Evolutionary conservation across 768 basidiomycete species (phyloP).

Genomic region (Mycena capillaripes): DNA sequence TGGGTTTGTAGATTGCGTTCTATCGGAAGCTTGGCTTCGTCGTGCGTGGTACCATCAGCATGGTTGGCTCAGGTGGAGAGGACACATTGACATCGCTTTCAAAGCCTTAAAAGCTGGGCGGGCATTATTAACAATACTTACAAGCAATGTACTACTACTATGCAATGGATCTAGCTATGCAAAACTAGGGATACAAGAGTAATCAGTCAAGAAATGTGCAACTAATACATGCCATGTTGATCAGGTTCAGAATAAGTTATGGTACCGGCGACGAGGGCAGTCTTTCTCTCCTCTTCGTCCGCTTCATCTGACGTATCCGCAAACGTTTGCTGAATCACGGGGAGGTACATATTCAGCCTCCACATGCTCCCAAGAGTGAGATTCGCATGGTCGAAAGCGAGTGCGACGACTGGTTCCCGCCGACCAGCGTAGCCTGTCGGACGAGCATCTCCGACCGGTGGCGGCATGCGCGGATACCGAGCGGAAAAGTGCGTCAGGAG

Average conservation of each 20-base stretch:
- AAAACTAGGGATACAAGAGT: constrained; percentile 25
- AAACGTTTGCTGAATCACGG: constrained; percentile 76
- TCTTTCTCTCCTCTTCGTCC: constrained; percentile 49
- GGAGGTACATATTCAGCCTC: constrained; percentile 85
- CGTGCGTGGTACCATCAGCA: constrained; percentile 21
- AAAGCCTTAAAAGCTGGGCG: not conserved
- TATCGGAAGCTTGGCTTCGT: constrained; percentile 31
- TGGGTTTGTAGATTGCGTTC: constrained; percentile 19
- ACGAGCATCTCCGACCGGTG: constrained; percentile 50
- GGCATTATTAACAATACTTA: not conserved
- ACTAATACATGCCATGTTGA: constrained; percentile 16
- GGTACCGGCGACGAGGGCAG: constrained; percentile 22
- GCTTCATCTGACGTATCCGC: constrained; percentile 66
- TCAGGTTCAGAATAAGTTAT: not conserved
- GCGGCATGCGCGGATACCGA: constrained; percentile 91
- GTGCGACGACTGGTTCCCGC: constrained; percentile 66
- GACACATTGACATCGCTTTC: constrained; percentile 18
- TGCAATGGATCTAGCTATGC: not conserved
- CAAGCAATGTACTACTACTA: not conserved
- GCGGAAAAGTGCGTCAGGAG: constrained; percentile 98
- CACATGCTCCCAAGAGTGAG: constrained; percentile 85
- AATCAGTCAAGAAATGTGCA: constrained; percentile 12
- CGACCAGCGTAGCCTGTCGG: constrained; percentile 30
- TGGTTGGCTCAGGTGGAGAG: constrained; percentile 28
- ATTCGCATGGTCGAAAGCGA: constrained; percentile 87